These are phyloP conservation scores for Quercus tomentella DNA, from an alignment of 331 rosid genomes.

Conservation along the genomic window DNA sequence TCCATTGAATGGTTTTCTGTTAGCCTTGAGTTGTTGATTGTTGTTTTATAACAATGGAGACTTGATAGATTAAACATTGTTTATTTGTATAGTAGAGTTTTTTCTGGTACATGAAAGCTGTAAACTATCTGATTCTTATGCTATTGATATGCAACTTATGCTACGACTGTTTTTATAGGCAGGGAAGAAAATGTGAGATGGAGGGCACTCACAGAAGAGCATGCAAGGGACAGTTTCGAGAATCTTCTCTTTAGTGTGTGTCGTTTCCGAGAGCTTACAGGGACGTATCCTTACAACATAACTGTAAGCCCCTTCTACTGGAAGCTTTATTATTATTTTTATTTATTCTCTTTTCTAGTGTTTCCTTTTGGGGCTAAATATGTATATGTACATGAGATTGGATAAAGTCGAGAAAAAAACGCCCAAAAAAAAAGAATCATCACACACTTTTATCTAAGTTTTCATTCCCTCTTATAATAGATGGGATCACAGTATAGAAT, in stretches of 20 bases:
- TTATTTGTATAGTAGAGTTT: neutral
- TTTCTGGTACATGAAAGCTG: neutral
- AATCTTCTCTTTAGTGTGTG: slow-evolving; percentile 92
- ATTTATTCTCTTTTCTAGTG: neutral
- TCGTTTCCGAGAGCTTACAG: slow-evolving; percentile 92
- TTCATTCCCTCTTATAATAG: neutral
- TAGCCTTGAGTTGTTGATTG: neutral
- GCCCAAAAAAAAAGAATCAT: neutral
- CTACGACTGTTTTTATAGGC: slow-evolving; percentile 39
- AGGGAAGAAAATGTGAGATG: slow-evolving; percentile 54
- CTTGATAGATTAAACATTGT: neutral
- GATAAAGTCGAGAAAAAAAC: neutral
- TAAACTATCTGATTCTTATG: neutral
- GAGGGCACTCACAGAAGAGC: slow-evolving; percentile 95
- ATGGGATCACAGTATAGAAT: neutral
- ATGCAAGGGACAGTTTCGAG: slow-evolving; percentile 96
- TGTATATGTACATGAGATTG: neutral
- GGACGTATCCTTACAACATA: slow-evolving; percentile 73
- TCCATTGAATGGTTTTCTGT: neutral
- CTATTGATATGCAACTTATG: neutral
- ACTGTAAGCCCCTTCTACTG: slow-evolving; percentile 45
- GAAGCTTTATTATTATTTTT: neutral
- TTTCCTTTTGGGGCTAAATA: neutral
- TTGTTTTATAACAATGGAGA: neutral
- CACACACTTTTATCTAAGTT: neutral